Evolutionary conservation across 768 basidiomycete genomes (phyloP).

Genomic region (Suillus cothurnatus): DNA sequence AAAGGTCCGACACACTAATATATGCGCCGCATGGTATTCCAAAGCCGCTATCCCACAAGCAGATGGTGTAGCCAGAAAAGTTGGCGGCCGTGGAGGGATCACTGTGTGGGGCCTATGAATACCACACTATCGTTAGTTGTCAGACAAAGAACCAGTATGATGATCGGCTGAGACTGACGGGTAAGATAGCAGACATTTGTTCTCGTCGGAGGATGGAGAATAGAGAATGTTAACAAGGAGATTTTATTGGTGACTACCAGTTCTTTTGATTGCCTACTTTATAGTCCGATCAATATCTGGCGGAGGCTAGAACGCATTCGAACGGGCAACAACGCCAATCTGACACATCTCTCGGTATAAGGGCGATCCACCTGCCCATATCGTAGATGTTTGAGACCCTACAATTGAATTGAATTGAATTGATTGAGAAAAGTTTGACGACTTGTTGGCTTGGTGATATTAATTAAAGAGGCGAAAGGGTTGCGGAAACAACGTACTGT

Average conservation of each 20-base stretch:
- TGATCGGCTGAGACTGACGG: background rate
- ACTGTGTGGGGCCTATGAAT: background rate
- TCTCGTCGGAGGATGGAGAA: background rate
- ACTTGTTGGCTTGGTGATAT: background rate
- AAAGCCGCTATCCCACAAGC: constrained; percentile 15
- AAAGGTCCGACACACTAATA: constrained; percentile 14
- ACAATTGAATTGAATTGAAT: background rate
- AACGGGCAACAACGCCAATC: background rate
- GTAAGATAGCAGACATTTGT: background rate
- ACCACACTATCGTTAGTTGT: background rate
- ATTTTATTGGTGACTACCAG: background rate
- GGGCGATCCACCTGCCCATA: background rate
- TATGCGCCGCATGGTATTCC: constrained; percentile 3
- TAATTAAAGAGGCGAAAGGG: background rate
- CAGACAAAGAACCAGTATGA: background rate
- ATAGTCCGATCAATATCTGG: background rate
- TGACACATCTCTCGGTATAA: background rate
- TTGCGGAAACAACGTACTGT: background rate
- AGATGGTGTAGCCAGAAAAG: background rate
- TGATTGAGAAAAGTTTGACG: background rate
- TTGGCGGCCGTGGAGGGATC: background rate
- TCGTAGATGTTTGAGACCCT: background rate
- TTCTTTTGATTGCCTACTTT: background rate
- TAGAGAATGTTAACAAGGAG: background rate
- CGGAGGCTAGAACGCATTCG: background rate